Base-by-base conservation (phyloP, 305 asterid genomes). In the Ilex paraguariensis region DNA sequence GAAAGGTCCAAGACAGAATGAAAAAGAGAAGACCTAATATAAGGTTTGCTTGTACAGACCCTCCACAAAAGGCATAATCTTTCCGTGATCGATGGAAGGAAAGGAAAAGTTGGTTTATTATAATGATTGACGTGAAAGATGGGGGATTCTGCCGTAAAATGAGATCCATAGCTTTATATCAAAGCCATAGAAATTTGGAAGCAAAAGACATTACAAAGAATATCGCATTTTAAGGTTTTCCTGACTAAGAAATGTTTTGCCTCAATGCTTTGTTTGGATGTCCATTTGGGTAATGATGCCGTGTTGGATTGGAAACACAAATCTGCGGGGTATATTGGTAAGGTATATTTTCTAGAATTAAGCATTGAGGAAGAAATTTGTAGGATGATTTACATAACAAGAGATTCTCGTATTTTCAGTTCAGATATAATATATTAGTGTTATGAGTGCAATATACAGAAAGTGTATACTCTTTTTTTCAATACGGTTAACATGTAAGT, bases 31-130 rank as follows among this genome's bases (percentile, higher is more conserved):
- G 16, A 57, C 73, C 68, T 56, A 63, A 49, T 36, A 15, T 45
- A 7, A 33, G 33, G 54, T 3, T 59, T 17, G 63, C 12, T 59
- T 59, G 44, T 16, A 54, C 66, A 60, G 48, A 42, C 28, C 28
- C 28, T 21, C 28, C 28, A 21, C 28, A 42, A 64, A 63, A 59
- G 33, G 61, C 75, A 64, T 48, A 44, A 70, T 59, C 62, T 54
- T 70, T 64, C 62, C 66, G 59, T 59, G 66, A 53, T 53, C 17
- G 4, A 42, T 12, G 61, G 57, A 64, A 33, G 30, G 48, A 10
- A 16, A 31, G 53, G 61, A 66, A 14, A 57, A 9, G 61, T 6
- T 31, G 28, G 28, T 21, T 4, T n/a, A 2, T 6, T 54, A 6
- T 10, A 32, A 30, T 57, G 46, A 50, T 50, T 50, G 15, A 11